Evolutionary conservation across 371 early-diverging fungal genomes (phyloP).

Genomic region (Chytridium lagenaria): DNA sequence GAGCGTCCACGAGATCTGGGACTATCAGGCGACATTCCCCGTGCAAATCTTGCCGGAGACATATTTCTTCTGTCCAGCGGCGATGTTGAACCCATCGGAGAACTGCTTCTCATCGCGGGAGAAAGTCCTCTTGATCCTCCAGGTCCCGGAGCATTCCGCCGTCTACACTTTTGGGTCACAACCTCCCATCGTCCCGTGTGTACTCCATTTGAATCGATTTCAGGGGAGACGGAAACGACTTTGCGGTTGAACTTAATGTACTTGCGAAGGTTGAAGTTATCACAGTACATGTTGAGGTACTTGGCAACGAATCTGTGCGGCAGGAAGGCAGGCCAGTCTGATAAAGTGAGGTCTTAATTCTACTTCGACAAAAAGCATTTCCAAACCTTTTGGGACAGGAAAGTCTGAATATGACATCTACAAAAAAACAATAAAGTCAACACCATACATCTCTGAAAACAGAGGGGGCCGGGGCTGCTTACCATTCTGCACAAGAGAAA

Average conservation of each 20-base stretch:
- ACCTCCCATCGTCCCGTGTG: slow-evolving; percentile 55
- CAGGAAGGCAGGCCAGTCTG: slow-evolving; percentile 62
- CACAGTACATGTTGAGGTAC: slow-evolving; percentile 57
- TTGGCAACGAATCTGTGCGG: slow-evolving; percentile 52
- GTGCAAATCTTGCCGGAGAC: slow-evolving; percentile 4
- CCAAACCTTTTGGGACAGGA: slow-evolving; percentile 51
- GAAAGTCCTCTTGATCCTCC: not conserved
- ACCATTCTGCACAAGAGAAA: not conserved
- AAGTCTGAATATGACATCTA: slow-evolving; percentile 58
- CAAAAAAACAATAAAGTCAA: no score
- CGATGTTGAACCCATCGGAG: not conserved
- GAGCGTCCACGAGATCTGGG: not conserved
- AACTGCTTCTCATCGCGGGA: slow-evolving; percentile 15
- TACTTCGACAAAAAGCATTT: not conserved
- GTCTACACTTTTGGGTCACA: slow-evolving; percentile 28
- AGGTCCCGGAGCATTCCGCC: not conserved
- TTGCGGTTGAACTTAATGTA: slow-evolving; percentile 58
- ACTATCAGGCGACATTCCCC: slow-evolving; percentile 8
- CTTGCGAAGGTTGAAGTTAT: slow-evolving; percentile 50
- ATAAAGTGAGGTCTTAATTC: no score
- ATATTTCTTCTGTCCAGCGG: not conserved
- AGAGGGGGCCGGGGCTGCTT: no score
- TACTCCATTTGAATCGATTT: slow-evolving; percentile 38
- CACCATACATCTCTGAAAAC: no score
- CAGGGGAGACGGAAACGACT: slow-evolving; percentile 49